These are phyloP conservation scores for Clonostachys solani DNA, from an alignment of 2,329 filamentous ascomycete species.

Conservation along the genomic window DNA sequence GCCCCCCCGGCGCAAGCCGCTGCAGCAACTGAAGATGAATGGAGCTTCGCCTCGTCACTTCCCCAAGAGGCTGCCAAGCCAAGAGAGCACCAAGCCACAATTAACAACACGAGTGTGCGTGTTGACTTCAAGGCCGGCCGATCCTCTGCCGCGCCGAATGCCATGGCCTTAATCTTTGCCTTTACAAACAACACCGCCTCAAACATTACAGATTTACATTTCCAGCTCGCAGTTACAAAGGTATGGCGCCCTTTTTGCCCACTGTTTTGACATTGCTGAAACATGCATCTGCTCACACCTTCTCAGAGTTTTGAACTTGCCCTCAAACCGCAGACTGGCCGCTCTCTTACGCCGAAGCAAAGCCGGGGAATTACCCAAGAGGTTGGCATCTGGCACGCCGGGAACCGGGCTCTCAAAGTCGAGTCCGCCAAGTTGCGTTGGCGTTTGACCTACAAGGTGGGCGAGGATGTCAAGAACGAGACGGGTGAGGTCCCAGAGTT, in stretches of 20 bases:
- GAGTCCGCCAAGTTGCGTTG: constrained; percentile 84
- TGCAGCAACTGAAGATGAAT: constrained; percentile 76
- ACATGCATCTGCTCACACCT: constrained; percentile 1
- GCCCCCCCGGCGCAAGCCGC: constrained; percentile 16
- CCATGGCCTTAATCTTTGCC: constrained; percentile 68
- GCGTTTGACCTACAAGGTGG: constrained; percentile 77
- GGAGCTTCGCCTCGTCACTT: constrained; percentile 86
- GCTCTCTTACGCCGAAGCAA: constrained; percentile 69
- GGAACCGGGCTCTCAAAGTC: constrained; percentile 64
- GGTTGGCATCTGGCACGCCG: constrained; percentile 70
- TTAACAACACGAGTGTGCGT: constrained; percentile 67
- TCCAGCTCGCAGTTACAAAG: constrained; percentile 91
- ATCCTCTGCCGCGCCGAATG: constrained; percentile 42
- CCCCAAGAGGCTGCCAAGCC: constrained; percentile 57
- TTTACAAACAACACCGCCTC: constrained; percentile 79
- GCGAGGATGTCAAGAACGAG: constrained; percentile 61
- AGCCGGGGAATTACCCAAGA: constrained; percentile 74
- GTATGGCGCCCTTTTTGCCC: constrained; percentile 37
- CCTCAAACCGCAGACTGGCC: constrained; percentile 80
- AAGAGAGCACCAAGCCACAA: constrained; percentile 56
- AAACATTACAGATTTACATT: constrained; percentile 75
- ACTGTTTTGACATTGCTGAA: constrained; percentile 1
- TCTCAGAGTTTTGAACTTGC: constrained; percentile 72
- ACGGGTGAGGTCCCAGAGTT: constrained; percentile 82
- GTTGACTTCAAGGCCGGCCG: constrained; percentile 71